Evolutionary conservation across 192 early-diverging fungal species (phyloP), one percentile per base, ranked within the genome.

Genomic region (Allomyces macrogynus): DNA sequence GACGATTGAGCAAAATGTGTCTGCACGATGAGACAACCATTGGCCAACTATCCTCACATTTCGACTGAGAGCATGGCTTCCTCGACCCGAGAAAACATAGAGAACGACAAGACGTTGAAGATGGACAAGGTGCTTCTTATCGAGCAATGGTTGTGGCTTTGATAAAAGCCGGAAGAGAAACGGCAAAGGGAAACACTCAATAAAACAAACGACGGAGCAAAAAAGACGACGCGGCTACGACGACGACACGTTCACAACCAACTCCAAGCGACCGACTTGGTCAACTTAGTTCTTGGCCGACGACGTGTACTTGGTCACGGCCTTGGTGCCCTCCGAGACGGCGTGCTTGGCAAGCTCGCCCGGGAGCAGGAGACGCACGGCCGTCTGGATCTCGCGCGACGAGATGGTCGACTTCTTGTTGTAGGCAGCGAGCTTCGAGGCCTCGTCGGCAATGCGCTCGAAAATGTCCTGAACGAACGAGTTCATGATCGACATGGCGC

Each of bases 381-480:
- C 73, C 49, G 69, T 91, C 75, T 95, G 92, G 71, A 96, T 92
- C 78, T 96, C 93, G 69, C 93, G 85, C 49, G 91, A 93, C 49
- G 87, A 87, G 77, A 96, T 96, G 70, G 93, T 95, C 64, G 89
- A 90, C 65, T 86, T 80, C 85, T 96, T 95, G 88, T 90, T 95
- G 85, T 92, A 91, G 49, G 87, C 74, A 57, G 92, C 89, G 14
- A 92, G 80, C 80, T 88, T 86, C 72, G 85, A 86, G 54, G 87
- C 86, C 74, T 87, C 86, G 54, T 74, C 71, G 65, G 92, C 91
- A 64, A 93, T 91, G 70, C 90, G 89, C 79, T 93, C 92, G 74
- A 93, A 95, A 75, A 95, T 95, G 78, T 93, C 92, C 78, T 92
- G 89, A 66, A 95, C 91, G 73, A 93, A 95, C 44, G 90, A 92